A percentile compares a stretch with the other conserved stretches of the same genome.
phyloP scores from a whole-genome alignment of 2,329 filamentous ascomycete species.

The Bipolaris victoriae region DNA sequence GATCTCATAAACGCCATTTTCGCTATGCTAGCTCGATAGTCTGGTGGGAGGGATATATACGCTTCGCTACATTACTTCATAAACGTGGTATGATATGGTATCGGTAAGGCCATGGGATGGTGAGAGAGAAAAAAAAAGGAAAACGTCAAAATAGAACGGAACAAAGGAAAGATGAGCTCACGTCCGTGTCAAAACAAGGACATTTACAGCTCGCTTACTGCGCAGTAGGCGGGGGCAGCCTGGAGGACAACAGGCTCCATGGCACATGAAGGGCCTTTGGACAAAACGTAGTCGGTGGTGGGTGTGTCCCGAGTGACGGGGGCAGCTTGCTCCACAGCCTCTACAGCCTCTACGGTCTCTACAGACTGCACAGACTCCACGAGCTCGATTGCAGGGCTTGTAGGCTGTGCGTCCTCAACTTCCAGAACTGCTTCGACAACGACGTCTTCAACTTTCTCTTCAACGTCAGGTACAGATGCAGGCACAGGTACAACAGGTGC shows the following conservation, averaged over 20 bases:
- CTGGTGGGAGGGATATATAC: background rate
- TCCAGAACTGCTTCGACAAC: background rate
- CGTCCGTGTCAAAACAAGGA: background rate
- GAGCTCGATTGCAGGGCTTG: constrained; percentile 3
- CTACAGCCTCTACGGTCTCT: background rate
- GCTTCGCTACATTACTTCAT: constrained; percentile 9
- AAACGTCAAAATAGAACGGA: background rate
- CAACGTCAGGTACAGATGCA: background rate
- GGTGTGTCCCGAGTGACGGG: background rate
- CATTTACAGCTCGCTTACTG: background rate
- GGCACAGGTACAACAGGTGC: background rate
- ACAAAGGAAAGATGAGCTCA: background rate
- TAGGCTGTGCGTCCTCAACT: background rate
- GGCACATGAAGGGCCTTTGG: constrained; percentile 2
- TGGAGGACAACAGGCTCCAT: constrained; percentile 5
- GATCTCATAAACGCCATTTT: background rate
- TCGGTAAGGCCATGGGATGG: background rate
- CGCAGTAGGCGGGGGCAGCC: constrained; percentile 1
- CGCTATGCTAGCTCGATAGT: constrained; percentile 1
- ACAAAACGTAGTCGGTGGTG: background rate
- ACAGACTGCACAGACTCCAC: background rate
- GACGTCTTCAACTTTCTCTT: background rate
- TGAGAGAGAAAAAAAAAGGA: background rate
- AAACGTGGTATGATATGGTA: constrained; percentile 1
- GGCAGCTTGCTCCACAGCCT: background rate